Conservation (phyloP, 2,329 filamentous ascomycete genomes). For the Claviceps monticola region DNA sequence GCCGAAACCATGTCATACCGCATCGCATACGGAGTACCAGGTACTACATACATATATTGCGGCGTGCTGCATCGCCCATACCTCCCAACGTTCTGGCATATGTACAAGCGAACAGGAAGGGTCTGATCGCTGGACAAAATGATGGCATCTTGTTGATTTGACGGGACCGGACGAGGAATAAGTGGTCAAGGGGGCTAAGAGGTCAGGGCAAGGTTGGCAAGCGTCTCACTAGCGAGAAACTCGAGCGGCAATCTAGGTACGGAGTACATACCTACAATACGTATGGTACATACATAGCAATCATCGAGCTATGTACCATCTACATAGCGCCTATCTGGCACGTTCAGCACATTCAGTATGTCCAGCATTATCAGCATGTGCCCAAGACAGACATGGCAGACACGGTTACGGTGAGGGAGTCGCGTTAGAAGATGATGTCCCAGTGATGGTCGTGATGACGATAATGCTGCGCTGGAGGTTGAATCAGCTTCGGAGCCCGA, state of each 20-base stretch:
- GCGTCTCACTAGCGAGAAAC: too few species aligned
- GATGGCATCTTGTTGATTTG: neutral
- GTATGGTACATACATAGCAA: neutral
- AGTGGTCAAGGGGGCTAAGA: neutral
- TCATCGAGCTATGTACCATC: neutral
- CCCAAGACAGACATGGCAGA: neutral
- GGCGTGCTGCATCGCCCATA: too few species aligned
- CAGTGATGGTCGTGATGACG: neutral
- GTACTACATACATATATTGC: too few species aligned
- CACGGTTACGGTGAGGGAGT: neutral
- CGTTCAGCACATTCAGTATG: neutral
- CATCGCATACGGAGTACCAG: neutral
- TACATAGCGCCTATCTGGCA: neutral
- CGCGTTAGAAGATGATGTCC: neutral
- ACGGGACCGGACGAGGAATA: neutral
- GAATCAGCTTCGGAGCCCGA: neutral
- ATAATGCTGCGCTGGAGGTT: neutral
- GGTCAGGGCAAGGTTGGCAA: neutral
- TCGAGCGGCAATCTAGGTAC: neutral
- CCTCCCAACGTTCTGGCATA: too few species aligned
- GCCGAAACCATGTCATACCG: neutral
- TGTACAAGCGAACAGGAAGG: neutral
- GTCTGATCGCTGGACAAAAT: neutral
- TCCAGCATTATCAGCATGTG: neutral
- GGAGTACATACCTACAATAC: too few species aligned